These are phyloP conservation scores for Polyporus tsugae DNA, from an alignment of 1,284 basidiomycete genomes.

Conservation along the genomic window DNA sequence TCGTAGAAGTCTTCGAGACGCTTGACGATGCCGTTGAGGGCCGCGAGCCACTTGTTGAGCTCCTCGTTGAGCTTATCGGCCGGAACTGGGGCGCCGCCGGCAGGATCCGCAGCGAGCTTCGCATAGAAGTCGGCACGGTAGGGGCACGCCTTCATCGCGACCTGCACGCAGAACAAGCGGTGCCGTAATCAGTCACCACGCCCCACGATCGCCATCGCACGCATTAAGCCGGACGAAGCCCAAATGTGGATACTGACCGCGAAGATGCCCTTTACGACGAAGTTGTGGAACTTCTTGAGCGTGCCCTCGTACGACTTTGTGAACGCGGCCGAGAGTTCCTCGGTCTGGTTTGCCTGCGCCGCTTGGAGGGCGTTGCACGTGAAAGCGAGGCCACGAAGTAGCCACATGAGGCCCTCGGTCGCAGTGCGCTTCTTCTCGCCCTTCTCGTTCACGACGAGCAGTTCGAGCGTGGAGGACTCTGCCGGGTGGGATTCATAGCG, in stretches of 20 bases:
- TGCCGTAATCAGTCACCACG: constrained; percentile 18
- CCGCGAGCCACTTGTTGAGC: constrained; percentile 73
- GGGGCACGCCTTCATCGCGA: constrained; percentile 97
- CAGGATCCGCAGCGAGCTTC: constrained; percentile 83
- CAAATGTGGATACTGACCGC: constrained; percentile 60
- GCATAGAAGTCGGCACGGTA: constrained; percentile 90
- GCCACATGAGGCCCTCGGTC: constrained; percentile 94
- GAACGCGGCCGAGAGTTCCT: constrained; percentile 85
- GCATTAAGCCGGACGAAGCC: constrained; percentile 11
- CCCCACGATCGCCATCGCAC: constrained; percentile 9
- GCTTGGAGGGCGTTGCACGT: constrained; percentile 86
- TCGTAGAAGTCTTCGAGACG: constrained; percentile 81
- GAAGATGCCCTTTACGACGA: constrained; percentile 89
- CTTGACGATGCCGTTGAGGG: constrained; percentile 75
- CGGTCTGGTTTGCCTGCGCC: constrained; percentile 71
- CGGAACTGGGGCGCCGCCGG: constrained; percentile 61
- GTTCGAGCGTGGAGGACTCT: constrained; percentile 83
- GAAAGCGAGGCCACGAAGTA: constrained; percentile 90
- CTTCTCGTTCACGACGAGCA: constrained; percentile 88
- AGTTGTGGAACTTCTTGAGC: constrained; percentile 89
- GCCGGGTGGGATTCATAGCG: constrained; percentile 76
- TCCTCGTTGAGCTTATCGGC: constrained; percentile 75
- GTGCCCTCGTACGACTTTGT: constrained; percentile 84
- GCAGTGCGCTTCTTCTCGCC: constrained; percentile 87
- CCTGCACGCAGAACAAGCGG: constrained; percentile 50